Conservation (phyloP, 306 rosid species). For the Cucurbita pepo region DNA sequence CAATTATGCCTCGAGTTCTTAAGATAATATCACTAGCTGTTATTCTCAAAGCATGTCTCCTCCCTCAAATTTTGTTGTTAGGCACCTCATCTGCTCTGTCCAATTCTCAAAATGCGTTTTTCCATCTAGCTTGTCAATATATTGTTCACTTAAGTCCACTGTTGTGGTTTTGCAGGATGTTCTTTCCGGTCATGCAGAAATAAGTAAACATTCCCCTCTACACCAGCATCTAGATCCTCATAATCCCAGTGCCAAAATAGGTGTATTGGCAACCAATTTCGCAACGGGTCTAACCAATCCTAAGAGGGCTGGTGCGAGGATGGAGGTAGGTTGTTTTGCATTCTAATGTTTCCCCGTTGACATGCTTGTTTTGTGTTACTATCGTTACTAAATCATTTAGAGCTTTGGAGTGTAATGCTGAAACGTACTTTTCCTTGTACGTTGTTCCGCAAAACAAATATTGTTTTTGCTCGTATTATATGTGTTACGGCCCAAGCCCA, state of each 20-base stretch:
- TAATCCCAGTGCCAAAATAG: not conserved
- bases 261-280: slow-evolving; percentile 1
- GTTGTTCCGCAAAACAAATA: not conserved
- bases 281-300: slow-evolving; percentile 12
- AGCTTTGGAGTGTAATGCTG: not conserved
- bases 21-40: not conserved
- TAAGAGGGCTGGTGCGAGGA: slow-evolving; percentile 34
- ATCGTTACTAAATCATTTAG: not conserved
- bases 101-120: not conserved
- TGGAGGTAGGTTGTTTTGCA: slow-evolving; percentile 44
- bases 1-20: too few relatives aligned
- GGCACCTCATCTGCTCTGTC: not conserved
- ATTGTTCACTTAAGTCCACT: slow-evolving; percentile 1
- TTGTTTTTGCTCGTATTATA: not conserved
- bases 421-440: not conserved
- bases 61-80: not conserved
- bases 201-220: not conserved
- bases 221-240: too few relatives aligned
- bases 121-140: not conserved
- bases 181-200: slow-evolving; percentile 24
- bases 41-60: not conserved
- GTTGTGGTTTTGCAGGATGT: slow-evolving; percentile 31
- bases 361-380: not conserved
- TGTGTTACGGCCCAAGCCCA: not conserved
- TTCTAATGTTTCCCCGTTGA: not conserved